Percentiles rank a stretch among this genome's conserved stretches.
Evolutionary conservation across 768 basidiomycete genomes (phyloP).

Genomic region (Xerocomellus chrysenteron): DNA sequence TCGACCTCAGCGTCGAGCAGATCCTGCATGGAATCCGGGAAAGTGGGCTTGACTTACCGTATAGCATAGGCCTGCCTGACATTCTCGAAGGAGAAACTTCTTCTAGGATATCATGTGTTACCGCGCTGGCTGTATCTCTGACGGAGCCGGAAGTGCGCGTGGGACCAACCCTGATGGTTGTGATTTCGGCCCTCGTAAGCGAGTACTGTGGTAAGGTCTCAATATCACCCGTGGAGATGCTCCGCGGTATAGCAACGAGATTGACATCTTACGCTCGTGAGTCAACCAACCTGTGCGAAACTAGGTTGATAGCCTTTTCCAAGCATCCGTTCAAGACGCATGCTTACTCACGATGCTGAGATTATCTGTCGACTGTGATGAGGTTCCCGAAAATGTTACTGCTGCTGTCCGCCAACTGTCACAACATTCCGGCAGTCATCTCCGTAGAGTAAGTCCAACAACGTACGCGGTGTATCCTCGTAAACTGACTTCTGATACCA

Average conservation of each 20-base stretch:
- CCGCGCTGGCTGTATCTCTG: conserved; percentile 45
- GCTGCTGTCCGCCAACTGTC: conserved; percentile 43
- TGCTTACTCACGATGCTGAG: conserved; percentile 72
- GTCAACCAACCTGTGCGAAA: conserved; percentile 26
- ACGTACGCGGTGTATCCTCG: neutral
- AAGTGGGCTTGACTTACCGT: conserved; percentile 39
- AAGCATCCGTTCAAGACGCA: conserved; percentile 73
- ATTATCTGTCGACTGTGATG: conserved; percentile 56
- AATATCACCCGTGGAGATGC: conserved; percentile 47
- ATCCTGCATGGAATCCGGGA: conserved; percentile 50
- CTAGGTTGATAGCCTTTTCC: neutral
- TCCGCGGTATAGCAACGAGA: conserved; percentile 45
- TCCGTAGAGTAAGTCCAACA: conserved; percentile 49
- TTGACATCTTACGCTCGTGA: conserved; percentile 45
- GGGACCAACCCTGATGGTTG: conserved; percentile 63
- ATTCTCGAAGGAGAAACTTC: conserved; percentile 35
- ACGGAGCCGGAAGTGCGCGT: conserved; percentile 36
- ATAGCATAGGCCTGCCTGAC: conserved; percentile 12
- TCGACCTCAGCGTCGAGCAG: conserved; percentile 57
- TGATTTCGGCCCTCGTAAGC: conserved; percentile 66
- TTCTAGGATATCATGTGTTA: conserved; percentile 45
- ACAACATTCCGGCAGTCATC: conserved; percentile 48
- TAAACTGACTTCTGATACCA: conserved; percentile 29
- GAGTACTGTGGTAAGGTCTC: conserved; percentile 56
- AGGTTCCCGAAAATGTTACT: conserved; percentile 47